A percentile compares a stretch with the other conserved stretches of the same genome.
phyloP scores from a whole-genome alignment of 2,329 filamentous ascomycete species.

The Fusarium coicis region DNA sequence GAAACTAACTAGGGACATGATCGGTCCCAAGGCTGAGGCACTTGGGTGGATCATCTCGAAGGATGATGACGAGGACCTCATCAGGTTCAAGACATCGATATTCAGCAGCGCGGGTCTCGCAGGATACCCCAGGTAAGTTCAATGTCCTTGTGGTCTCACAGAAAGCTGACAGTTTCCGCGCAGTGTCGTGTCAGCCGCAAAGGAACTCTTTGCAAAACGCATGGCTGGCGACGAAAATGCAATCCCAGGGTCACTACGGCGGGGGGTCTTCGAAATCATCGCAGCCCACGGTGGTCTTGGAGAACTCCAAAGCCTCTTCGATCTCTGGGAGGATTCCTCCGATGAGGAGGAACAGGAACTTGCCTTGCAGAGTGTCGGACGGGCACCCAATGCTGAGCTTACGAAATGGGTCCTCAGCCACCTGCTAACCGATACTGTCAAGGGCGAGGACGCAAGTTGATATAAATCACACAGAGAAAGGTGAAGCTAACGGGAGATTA shows the following conservation, averaged over 20 bases:
- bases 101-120: neutral
- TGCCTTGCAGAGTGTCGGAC: neutral
- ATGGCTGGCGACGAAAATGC: neutral
- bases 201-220: neutral
- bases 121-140: neutral
- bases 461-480: accelerated
- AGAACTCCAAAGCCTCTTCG: neutral
- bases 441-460: neutral
- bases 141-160: accelerated
- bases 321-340: neutral
- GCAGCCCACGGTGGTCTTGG: neutral
- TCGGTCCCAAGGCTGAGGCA: accelerated
- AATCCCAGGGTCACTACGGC: neutral
- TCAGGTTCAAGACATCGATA: neutral
- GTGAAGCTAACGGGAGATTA: neutral
- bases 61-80: neutral
- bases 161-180: accelerated
- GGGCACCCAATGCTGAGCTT: neutral
- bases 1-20: accelerated
- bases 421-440: neutral
- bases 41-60: neutral
- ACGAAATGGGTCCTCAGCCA: neutral
- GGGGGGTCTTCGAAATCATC: neutral
- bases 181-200: neutral
- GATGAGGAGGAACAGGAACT: neutral